Conservation (phyloP, 2,329 filamentous ascomycete genomes). For the Myriosclerotinia scirpicola region DNA sequence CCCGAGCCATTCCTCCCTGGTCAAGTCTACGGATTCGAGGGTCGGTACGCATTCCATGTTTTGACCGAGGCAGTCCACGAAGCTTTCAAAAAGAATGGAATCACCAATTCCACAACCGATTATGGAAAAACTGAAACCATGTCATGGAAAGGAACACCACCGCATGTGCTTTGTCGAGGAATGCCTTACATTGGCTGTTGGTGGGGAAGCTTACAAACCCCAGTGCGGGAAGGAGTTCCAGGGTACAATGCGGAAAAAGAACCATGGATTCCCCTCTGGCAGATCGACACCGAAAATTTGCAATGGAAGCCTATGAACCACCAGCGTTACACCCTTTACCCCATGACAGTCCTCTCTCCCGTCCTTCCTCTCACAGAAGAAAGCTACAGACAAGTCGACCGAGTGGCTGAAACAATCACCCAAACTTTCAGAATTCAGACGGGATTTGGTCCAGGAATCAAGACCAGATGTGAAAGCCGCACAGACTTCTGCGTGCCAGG, state of each 20-base stretch:
- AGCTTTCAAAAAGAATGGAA: neutral
- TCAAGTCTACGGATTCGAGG: neutral
- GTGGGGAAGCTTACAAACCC: neutral
- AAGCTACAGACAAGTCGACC: neutral
- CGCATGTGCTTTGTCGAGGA: neutral
- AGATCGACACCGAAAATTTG: neutral
- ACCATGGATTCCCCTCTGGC: conserved; percentile 2
- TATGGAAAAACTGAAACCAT: neutral
- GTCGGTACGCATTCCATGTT: too few species aligned
- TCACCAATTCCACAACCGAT: neutral
- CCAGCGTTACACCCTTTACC: neutral
- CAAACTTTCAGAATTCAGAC: neutral
- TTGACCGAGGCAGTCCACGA: too few species aligned
- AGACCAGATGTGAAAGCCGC: neutral
- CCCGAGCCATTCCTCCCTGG: neutral
- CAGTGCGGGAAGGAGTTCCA: neutral
- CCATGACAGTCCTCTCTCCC: neutral
- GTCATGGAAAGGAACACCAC: neutral
- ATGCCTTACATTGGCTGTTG: neutral
- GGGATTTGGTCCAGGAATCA: neutral
- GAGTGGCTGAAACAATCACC: neutral
- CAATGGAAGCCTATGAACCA: neutral
- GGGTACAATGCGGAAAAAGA: too few species aligned
- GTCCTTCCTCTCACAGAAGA: neutral
- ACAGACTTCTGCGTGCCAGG: neutral